Evolutionary conservation across 2,329 filamentous ascomycete genomes (phyloP).

Genomic region (Aspergillus neotritici): DNA sequence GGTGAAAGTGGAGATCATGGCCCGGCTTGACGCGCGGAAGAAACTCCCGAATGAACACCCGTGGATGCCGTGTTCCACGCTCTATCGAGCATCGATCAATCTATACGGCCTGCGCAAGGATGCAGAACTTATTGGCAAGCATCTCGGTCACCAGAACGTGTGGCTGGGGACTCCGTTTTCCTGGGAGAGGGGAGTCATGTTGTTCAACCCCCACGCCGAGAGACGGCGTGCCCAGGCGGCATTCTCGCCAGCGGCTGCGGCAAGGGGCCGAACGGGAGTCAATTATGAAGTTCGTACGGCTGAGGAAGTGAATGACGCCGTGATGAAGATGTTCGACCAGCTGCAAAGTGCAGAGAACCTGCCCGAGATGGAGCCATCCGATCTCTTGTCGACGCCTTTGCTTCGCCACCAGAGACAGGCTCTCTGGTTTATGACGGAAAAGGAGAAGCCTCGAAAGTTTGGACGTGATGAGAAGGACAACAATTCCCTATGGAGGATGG

Average conservation of each 20-base stretch:
- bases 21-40: constrained; percentile 62
- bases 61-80: constrained; percentile 57
- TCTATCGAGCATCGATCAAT: constrained; percentile 64
- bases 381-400: constrained; percentile 59
- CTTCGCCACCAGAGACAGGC: constrained; percentile 87
- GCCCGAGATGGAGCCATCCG: constrained; percentile 63
- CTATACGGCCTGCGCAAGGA: constrained; percentile 70
- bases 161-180: constrained; percentile 62
- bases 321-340: constrained; percentile 81
- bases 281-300: constrained; percentile 56
- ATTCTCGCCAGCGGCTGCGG: constrained; percentile 16
- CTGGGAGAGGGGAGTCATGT: constrained; percentile 61
- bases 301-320: constrained; percentile 80
- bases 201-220: constrained; percentile 70
- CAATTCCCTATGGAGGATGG: constrained; percentile 71
- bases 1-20: constrained; percentile 63
- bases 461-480: constrained; percentile 56
- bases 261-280: constrained; percentile 21
- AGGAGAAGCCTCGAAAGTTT: constrained; percentile 62
- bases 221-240: constrained; percentile 40
- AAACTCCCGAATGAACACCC: constrained; percentile 59
- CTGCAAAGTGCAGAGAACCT: constrained; percentile 70
- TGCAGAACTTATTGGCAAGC: constrained; percentile 60
- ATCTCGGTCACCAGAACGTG: constrained; percentile 61
- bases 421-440: constrained; percentile 74